phyloP scores from a whole-genome alignment of 2,329 filamentous ascomycete genomes.

The Colletotrichum chrysophilum region DNA sequence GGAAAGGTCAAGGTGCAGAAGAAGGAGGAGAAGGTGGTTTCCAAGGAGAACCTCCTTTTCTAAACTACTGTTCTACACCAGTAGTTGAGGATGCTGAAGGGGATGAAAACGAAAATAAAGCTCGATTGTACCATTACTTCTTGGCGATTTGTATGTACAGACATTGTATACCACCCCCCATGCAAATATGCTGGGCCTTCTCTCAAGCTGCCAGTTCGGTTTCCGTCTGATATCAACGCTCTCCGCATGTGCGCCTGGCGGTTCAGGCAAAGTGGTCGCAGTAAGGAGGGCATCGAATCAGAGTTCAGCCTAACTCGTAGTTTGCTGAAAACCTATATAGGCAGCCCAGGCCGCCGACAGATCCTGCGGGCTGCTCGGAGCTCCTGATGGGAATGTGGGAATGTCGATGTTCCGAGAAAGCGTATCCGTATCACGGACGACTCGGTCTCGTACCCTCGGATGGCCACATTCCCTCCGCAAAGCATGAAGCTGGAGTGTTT shows the following conservation, averaged over 20 bases:
- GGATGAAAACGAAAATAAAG: neutral
- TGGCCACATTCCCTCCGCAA: neutral
- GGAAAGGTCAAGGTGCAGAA: constrained; percentile 33
- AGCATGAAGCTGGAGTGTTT: constrained; percentile 9
- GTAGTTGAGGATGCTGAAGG: neutral
- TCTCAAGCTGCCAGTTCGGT: neutral
- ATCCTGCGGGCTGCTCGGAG: neutral
- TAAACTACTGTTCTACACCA: constrained; percentile 32
- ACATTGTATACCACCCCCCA: constrained; percentile 9
- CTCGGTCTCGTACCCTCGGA: neutral
- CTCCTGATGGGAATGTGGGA: neutral
- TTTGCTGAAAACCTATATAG: neutral
- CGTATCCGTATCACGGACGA: constrained; percentile 10
- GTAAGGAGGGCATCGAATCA: neutral
- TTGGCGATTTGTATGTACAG: constrained; percentile 16
- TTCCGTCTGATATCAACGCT: constrained; percentile 2
- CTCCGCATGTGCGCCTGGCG: neutral
- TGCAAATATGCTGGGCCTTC: neutral
- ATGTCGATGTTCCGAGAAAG: neutral
- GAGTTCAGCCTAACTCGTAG: neutral
- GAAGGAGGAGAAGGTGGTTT: constrained; percentile 47
- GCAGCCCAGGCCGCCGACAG: neutral
- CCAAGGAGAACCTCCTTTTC: constrained; percentile 42
- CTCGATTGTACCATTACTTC: constrained; percentile 15
- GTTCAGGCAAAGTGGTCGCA: neutral